These are phyloP conservation scores for Plenodomus tracheiphilus DNA, from an alignment of 2,329 filamentous ascomycete genomes.

Conservation along the genomic window DNA sequence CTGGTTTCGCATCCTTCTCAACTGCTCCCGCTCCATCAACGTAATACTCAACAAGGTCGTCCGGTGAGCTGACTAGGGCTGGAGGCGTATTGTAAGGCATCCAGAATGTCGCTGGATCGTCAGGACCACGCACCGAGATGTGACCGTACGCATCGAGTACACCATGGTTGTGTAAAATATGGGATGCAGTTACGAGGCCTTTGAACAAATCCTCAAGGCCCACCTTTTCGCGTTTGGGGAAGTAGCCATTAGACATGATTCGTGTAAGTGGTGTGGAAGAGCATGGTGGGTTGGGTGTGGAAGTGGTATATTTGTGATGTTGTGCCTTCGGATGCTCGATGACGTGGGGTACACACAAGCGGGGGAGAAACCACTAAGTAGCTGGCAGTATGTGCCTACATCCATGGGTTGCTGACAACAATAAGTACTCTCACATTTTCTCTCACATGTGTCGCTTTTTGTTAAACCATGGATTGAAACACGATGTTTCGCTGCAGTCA, in stretches of 20 bases:
- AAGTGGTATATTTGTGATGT: conserved; percentile 3
- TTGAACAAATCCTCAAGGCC: conserved; percentile 44
- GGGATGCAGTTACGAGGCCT: conserved; percentile 51
- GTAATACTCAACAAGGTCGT: conserved; percentile 51
- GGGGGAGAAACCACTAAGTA: neutral
- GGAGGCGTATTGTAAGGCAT: conserved; percentile 50
- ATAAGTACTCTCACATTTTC: too few species aligned
- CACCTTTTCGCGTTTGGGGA: conserved; percentile 44
- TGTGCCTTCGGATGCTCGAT: conserved; percentile 16
- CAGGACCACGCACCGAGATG: conserved; percentile 57
- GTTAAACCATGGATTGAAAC: too few species aligned
- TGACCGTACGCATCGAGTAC: conserved; percentile 61
- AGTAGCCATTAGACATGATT: conserved; percentile 43
- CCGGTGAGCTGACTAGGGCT: conserved; percentile 46
- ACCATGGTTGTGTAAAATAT: conserved; percentile 57
- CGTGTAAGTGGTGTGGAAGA: neutral
- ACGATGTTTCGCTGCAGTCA: too few species aligned
- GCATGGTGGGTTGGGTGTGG: conserved; percentile 3
- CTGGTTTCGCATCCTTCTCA: conserved; percentile 37
- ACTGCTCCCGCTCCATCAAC: conserved; percentile 46
- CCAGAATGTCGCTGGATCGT: conserved; percentile 51
- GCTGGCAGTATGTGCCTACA: too few species aligned
- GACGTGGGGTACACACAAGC: conserved; percentile 16
- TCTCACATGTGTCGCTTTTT: too few species aligned
- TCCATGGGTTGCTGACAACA: too few species aligned